A percentile compares a stretch with the other conserved stretches of the same genome.
Conservation (phyloP, 306 rosid genomes). For the Alnus rubra region DNA sequence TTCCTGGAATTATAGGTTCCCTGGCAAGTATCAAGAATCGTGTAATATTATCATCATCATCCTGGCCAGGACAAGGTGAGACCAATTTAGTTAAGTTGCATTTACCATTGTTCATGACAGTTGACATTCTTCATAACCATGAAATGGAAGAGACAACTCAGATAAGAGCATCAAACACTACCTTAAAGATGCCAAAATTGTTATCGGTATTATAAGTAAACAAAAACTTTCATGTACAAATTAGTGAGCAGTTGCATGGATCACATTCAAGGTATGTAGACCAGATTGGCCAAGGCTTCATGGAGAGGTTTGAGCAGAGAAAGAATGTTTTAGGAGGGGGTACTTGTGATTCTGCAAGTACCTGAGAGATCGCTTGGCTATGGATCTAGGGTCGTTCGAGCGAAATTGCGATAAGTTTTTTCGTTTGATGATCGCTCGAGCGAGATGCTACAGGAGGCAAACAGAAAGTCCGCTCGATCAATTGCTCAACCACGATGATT, state of each 20-base stretch:
- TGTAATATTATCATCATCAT: slow-evolving; percentile 64
- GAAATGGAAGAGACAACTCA: slow-evolving; percentile 7
- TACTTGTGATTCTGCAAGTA: no score
- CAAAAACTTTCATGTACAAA: slow-evolving; percentile 8
- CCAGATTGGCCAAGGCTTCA: no score
- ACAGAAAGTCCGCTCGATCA: no score
- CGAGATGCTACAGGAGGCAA: no score
- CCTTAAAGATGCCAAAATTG: not conserved
- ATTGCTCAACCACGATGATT: no score
- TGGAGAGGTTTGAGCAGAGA: no score
- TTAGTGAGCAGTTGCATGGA: not conserved
- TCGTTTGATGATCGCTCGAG: no score
- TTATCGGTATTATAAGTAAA: not conserved
- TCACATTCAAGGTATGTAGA: not conserved
- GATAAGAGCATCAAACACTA: not conserved
- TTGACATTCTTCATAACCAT: not conserved
- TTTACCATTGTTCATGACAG: slow-evolving; percentile 9
- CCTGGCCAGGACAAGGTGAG: slow-evolving; percentile 47
- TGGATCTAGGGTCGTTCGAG: no score
- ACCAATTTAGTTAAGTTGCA: slow-evolving; percentile 32
- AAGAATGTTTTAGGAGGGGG: no score
- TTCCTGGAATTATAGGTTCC: slow-evolving; percentile 81
- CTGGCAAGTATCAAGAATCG: slow-evolving; percentile 85
- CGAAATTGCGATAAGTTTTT: no score
- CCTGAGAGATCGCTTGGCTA: no score